Conservation (phyloP, 768 basidiomycete species). For the Dendrothele bispora region DNA sequence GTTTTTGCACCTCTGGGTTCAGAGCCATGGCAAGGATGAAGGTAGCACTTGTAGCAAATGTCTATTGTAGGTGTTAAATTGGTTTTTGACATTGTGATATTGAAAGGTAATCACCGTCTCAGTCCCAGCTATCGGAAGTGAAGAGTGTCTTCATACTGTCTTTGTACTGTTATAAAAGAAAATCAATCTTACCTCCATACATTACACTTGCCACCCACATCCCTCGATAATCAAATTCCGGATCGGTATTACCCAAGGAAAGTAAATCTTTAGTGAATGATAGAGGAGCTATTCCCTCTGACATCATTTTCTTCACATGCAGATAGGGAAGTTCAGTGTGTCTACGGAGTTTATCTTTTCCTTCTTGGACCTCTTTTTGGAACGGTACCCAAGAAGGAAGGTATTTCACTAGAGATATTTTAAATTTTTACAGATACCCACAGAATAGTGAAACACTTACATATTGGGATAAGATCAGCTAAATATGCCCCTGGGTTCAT, state of each 20-base stretch:
- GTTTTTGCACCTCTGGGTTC: slow-evolving; percentile 14
- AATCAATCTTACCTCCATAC: slow-evolving; percentile 15
- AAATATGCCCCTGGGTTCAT: slow-evolving; percentile 28
- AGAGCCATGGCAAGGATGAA: slow-evolving; percentile 17
- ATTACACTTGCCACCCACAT: slow-evolving; percentile 16
- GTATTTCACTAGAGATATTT: slow-evolving; percentile 17
- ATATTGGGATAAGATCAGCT: slow-evolving; percentile 23
- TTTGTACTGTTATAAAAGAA: not conserved
- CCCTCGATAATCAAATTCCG: slow-evolving; percentile 4
- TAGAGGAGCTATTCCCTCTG: slow-evolving; percentile 7
- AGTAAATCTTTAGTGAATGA: slow-evolving; percentile 14
- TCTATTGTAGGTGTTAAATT: slow-evolving; percentile 1
- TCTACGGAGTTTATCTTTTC: slow-evolving; percentile 7
- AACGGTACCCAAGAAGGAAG: slow-evolving; percentile 26
- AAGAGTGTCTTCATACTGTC: slow-evolving; percentile 10
- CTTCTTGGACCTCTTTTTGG: slow-evolving; percentile 7
- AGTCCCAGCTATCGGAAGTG: slow-evolving; percentile 11
- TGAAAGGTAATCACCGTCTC: slow-evolving; percentile 9
- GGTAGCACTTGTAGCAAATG: slow-evolving; percentile 7
- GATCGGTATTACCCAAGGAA: not conserved
- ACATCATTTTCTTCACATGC: slow-evolving; percentile 15
- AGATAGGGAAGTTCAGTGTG: slow-evolving; percentile 16
- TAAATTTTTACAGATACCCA: not conserved
- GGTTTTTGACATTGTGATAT: not conserved
- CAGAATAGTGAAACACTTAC: slow-evolving; percentile 11